These are phyloP conservation scores for Stylosanthes scabra DNA, from an alignment of 331 rosid species.

Conservation along the genomic window DNA sequence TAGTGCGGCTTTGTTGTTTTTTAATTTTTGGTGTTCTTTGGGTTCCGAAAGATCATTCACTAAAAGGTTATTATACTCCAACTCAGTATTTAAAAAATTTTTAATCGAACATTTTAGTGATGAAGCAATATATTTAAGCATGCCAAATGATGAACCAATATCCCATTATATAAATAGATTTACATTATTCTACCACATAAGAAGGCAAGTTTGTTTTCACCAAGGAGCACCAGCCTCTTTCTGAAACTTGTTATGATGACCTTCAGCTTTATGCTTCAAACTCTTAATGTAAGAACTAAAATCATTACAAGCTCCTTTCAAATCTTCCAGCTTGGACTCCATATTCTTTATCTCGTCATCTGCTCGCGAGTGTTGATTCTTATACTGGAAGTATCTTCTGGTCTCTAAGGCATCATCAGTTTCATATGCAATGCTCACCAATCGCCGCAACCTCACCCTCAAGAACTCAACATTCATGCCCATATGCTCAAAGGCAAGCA, in stretches of 20 bases:
- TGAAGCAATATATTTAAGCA: background rate
- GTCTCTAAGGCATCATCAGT: conserved; percentile 49
- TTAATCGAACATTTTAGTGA: too few species aligned
- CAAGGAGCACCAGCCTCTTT: conserved; percentile 68
- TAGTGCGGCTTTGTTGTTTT: too few species aligned
- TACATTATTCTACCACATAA: background rate
- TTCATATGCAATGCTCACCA: conserved; percentile 64
- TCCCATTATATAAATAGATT: background rate
- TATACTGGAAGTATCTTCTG: conserved; percentile 50
- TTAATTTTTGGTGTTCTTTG: too few species aligned
- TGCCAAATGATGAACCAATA: background rate
- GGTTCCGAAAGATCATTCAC: too few species aligned
- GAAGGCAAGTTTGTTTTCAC: conserved; percentile 46
- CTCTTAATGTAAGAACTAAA: conserved; percentile 66
- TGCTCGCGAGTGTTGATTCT: conserved; percentile 48
- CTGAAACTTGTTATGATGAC: conserved; percentile 52
- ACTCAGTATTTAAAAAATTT: too few species aligned
- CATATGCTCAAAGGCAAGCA: conserved; percentile 68
- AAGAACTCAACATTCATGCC: conserved; percentile 85
- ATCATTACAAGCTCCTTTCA: conserved; percentile 69
- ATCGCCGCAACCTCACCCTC: conserved; percentile 55
- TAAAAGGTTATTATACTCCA: too few species aligned
- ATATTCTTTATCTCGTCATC: conserved; percentile 61
- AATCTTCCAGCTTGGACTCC: conserved; percentile 70
- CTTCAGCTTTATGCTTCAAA: conserved; percentile 64